phyloP scores from a whole-genome alignment of 257 asterid species.

The Datura wrightii region DNA sequence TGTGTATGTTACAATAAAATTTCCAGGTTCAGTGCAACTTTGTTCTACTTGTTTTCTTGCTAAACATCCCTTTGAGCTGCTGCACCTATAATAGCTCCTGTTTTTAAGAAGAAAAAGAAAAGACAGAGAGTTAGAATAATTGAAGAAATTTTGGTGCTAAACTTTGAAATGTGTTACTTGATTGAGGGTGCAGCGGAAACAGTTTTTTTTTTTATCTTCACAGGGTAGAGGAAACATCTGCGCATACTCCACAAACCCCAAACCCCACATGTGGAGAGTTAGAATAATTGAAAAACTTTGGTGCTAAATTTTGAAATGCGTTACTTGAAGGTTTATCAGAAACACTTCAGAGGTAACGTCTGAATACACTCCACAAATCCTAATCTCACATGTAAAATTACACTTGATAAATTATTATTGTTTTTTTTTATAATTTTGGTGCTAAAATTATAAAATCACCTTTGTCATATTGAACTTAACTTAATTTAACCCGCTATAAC shows the following conservation, averaged over 20 bases:
- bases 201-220: too few relatives aligned
- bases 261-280: too few relatives aligned
- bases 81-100: slow-evolving; percentile 96
- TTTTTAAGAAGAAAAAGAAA: not conserved
- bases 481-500: not conserved
- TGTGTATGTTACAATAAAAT: slow-evolving; percentile 72
- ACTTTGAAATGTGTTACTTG: not conserved
- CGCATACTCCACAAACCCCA: too few relatives aligned
- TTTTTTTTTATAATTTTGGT: not conserved
- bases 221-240: too few relatives aligned
- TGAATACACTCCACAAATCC: too few relatives aligned
- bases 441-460: not conserved
- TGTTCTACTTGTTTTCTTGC: slow-evolving; percentile 96
- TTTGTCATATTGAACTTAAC: not conserved
- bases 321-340: too few relatives aligned
- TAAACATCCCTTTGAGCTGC: slow-evolving; percentile 88
- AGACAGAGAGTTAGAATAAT: not conserved
- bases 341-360: too few relatives aligned
- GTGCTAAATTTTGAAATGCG: too few relatives aligned
- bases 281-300: too few relatives aligned
- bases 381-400: too few relatives aligned
- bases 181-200: not conserved
- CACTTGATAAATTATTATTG: too few relatives aligned
- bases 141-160: too few relatives aligned
- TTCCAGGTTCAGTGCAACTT: slow-evolving; percentile 70